phyloP scores from a whole-genome alignment of 257 asterid species.

The Nicotiana undulata region DNA sequence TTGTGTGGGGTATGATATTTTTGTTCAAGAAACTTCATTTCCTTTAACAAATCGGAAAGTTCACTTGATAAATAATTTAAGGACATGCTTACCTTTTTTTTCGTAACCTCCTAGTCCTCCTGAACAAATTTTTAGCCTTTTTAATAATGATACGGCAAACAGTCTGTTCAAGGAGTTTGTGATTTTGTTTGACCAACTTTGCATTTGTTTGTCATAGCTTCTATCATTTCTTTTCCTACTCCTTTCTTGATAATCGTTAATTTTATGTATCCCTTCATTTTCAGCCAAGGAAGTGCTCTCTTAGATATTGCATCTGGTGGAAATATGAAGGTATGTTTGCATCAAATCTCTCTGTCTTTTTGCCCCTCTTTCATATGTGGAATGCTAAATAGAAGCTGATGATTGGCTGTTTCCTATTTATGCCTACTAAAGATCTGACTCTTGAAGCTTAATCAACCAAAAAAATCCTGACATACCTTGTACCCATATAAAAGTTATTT shows the following conservation, averaged over 20 bases:
- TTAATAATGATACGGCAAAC: not conserved
- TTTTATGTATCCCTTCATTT: conserved; percentile 21
- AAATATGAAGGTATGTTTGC: conserved; percentile 72
- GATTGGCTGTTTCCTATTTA: not conserved
- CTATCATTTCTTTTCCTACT: conserved; percentile 4
- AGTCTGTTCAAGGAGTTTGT: not conserved
- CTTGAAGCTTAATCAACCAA: not conserved
- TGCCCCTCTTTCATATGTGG: not conserved
- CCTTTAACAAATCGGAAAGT: not conserved
- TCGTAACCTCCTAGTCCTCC: not conserved
- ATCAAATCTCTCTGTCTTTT: not conserved
- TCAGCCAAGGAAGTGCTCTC: conserved; percentile 90
- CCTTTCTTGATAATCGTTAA: conserved; percentile 5
- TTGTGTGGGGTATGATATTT: conserved; percentile 74
- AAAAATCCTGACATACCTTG: not conserved
- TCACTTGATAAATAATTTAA: not conserved
- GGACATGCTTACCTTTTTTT: not conserved
- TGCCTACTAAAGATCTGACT: not conserved
- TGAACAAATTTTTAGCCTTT: not conserved
- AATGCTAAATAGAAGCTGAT: not conserved
- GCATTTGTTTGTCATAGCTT: not conserved
- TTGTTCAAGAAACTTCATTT: not conserved
- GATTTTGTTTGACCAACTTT: not conserved
- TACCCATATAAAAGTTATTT: not conserved
- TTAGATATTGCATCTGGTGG: conserved; percentile 81